Evolutionary conservation across 495 filamentous ascomycete genomes (phyloP).

Genomic region (Sabuloglossum arenarium): DNA sequence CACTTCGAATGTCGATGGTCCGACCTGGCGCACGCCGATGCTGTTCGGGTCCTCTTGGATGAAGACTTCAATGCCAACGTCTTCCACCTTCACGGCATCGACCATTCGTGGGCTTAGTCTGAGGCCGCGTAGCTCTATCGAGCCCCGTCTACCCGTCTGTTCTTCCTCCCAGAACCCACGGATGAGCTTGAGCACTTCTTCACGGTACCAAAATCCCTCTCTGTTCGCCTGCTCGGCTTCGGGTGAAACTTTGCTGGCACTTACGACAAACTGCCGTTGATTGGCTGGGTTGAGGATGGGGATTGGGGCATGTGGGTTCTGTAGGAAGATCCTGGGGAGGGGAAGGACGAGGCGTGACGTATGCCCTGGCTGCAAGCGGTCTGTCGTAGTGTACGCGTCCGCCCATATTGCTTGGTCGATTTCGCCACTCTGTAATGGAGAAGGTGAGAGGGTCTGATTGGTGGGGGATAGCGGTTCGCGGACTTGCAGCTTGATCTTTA

Average conservation of each 20-base stretch:
- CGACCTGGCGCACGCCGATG: slow-evolving; percentile 19
- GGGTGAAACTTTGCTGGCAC: slow-evolving; percentile 51
- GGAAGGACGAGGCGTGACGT: slow-evolving; percentile 57
- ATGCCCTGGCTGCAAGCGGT: slow-evolving; percentile 57
- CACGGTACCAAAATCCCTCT: slow-evolving; percentile 85
- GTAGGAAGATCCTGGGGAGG: slow-evolving; percentile 52
- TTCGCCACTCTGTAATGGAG: background rate
- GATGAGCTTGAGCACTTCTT: slow-evolving; percentile 55
- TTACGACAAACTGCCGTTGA: slow-evolving; percentile 76
- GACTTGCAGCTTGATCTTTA: slow-evolving; percentile 35
- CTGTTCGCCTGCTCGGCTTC: slow-evolving; percentile 58
- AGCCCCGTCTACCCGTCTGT: slow-evolving; percentile 35
- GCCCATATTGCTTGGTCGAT: background rate
- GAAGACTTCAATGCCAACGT: slow-evolving; percentile 47
- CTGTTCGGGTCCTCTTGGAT: slow-evolving; percentile 13
- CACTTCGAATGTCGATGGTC: slow-evolving; percentile 31
- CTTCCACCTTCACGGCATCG: slow-evolving; percentile 62
- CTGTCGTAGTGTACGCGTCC: slow-evolving; percentile 24
- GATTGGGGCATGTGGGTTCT: slow-evolving; percentile 56
- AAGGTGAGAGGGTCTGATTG: background rate
- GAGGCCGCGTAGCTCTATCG: slow-evolving; percentile 53
- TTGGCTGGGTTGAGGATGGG: slow-evolving; percentile 57
- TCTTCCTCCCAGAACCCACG: slow-evolving; percentile 50
- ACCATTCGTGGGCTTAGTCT: slow-evolving; percentile 61
- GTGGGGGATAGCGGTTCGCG: background rate